Evolutionary conservation across 805 yeast genomes (phyloP), one percentile per base, ranked within the genome.

Genomic region (Candida michaelii): DNA sequence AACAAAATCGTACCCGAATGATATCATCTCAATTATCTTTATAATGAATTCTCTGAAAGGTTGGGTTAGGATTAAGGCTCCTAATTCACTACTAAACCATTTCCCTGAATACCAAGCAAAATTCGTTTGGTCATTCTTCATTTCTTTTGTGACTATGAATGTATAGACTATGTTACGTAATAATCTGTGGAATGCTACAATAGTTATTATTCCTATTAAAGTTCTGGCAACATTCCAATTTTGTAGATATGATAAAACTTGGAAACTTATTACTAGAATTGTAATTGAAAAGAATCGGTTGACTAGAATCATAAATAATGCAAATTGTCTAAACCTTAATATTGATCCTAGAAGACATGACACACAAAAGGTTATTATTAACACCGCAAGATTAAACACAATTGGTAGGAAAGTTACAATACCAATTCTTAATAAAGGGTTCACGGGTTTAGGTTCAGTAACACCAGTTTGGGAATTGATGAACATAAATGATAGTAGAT

Each of bases 391-490:
- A 49, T 74, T 73, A 34, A 75, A 46, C 1, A 70, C 18, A 13
- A 81, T 61, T 1, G 90, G 89, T 1, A 71, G 49, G 27, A 76
- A 39, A 0, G 75, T 65, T 3, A 82, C 61, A 12, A 89, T 63
- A 2, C 74, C 56, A 23, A 91, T 60, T 44, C 97, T 72, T 10
- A 84, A 48, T 0, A 85, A 55, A 0, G 91, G 77, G 69, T 44
- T 63, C 49, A n/a, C 76, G 65, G 40, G 63, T 52, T 36, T 52
- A 47, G 57, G 56, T 8, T 47, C 40, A 16, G 25, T 24, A 0
- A 89, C 96, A 23, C 97, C 97, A 25, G 83, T 87, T 66, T 89
- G 97, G 1, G 96, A 74, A 62, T 89, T 90, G 54, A 86, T 83
- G 55, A 85, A 91, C 40, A 82, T 70, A 62, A 80, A 91, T 0